phyloP scores from a whole-genome alignment of 192 early-diverging fungal genomes.

The Backusella circina region DNA sequence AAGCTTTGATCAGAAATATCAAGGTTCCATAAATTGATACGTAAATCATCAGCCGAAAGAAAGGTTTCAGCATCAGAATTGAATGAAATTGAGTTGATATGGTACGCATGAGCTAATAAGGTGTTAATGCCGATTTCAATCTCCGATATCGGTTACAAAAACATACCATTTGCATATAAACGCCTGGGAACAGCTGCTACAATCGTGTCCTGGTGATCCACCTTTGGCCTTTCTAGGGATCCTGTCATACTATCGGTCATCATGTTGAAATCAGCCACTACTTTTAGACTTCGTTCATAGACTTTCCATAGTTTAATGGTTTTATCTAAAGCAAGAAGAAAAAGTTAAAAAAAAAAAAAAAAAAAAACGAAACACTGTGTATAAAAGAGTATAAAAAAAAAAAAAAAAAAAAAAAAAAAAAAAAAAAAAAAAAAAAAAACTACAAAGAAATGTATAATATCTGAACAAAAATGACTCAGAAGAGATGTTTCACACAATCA shows the following conservation, averaged over 20 bases:
- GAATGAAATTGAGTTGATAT: constrained; percentile 99
- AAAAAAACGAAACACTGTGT: no score
- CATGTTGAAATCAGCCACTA: constrained; percentile 90
- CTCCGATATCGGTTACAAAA: background rate
- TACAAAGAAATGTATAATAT: no score
- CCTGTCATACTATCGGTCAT: constrained; percentile 16
- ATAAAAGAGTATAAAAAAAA: no score
- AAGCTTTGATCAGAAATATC: constrained; percentile 97
- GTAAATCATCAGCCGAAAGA: constrained; percentile 94
- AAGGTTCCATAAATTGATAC: constrained; percentile 99
- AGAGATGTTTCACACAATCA: no score
- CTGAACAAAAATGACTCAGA: no score
- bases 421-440: no score
- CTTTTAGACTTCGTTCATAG: constrained; percentile 95
- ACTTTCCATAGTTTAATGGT: constrained; percentile 99
- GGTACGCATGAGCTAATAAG: constrained; percentile 90
- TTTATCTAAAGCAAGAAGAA: constrained; percentile 66
- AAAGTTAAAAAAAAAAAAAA: no score
- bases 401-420: no score
- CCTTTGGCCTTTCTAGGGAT: constrained; percentile 73
- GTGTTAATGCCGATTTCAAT: background rate
- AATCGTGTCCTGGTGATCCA: constrained; percentile 94
- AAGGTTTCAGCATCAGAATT: constrained; percentile 99
- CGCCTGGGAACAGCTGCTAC: constrained; percentile 93
- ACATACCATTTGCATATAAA: constrained; percentile 80